These are phyloP conservation scores for Tricholoma bakamatsutake DNA, from an alignment of 768 basidiomycete species.

Conservation along the genomic window DNA sequence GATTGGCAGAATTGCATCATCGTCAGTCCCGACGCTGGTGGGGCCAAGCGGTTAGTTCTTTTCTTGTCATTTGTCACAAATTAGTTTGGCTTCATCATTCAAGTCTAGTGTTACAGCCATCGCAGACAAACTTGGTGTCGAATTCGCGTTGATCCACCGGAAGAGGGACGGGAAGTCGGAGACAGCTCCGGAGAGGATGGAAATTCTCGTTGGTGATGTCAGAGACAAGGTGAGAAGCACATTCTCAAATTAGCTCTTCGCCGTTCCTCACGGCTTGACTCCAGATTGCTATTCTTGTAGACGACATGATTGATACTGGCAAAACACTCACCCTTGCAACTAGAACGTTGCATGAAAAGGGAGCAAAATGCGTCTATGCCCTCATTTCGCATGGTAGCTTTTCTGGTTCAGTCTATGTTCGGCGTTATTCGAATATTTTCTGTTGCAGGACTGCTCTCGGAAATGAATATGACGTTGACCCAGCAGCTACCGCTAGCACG, in stretches of 20 bases:
- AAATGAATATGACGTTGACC: conserved; percentile 62
- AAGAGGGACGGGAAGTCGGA: conserved; percentile 69
- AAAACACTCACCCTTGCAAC: conserved; percentile 82
- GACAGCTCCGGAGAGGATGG: conserved; percentile 75
- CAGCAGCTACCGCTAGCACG: conserved; percentile 72
- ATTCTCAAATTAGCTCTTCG: not conserved
- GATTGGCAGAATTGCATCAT: conserved; percentile 87
- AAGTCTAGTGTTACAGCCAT: conserved; percentile 77
- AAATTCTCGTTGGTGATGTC: conserved; percentile 93
- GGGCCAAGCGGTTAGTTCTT: conserved; percentile 85
- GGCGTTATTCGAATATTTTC: conserved; percentile 7
- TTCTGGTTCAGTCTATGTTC: conserved; percentile 1
- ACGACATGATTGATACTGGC: conserved; percentile 98
- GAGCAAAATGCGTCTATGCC: conserved; percentile 81
- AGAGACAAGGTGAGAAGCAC: conserved; percentile 62
- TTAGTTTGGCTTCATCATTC: conserved; percentile 7
- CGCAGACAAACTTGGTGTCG: conserved; percentile 91
- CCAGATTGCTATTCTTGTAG: conserved; percentile 89
- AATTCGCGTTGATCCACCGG: conserved; percentile 94
- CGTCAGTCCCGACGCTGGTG: conserved; percentile 96
- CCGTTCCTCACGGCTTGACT: conserved; percentile 5
- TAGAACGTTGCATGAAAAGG: conserved; percentile 81
- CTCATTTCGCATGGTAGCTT: conserved; percentile 84
- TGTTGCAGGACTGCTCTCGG: conserved; percentile 67
- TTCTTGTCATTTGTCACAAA: conserved; percentile 1